These are phyloP conservation scores for Ephemerocybe angulata DNA, from an alignment of 768 basidiomycete genomes.

Conservation along the genomic window DNA sequence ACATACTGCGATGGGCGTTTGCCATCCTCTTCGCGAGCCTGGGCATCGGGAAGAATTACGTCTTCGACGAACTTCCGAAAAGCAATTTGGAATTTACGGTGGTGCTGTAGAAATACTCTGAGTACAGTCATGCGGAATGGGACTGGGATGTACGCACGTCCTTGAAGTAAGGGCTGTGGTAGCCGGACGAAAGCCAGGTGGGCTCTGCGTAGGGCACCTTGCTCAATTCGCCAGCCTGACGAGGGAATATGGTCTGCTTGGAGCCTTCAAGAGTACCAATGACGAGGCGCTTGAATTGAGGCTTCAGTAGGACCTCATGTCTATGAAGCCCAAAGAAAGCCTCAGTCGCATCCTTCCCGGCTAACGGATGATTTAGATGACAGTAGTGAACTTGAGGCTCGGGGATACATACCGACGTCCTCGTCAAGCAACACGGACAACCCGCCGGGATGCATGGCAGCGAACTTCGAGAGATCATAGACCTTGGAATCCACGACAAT, in stretches of 20 bases:
- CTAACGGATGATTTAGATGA: conserved; percentile 35
- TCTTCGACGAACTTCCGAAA: conserved; percentile 75
- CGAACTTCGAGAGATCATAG: conserved; percentile 80
- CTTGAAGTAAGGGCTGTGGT: conserved; percentile 74
- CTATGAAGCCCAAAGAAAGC: conserved; percentile 90
- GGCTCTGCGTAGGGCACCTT: conserved; percentile 90
- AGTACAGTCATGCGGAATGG: neutral
- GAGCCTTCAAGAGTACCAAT: conserved; percentile 72
- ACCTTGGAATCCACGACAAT: conserved; percentile 83
- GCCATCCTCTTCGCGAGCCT: conserved; percentile 80
- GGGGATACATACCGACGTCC: conserved; percentile 62
- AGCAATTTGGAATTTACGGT: conserved; percentile 57
- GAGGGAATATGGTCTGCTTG: conserved; percentile 58
- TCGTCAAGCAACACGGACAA: conserved; percentile 67
- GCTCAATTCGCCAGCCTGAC: conserved; percentile 61
- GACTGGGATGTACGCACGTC: conserved; percentile 39
- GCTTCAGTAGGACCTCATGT: conserved; percentile 77
- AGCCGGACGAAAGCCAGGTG: conserved; percentile 67
- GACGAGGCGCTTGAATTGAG: conserved; percentile 72
- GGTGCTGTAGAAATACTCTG: conserved; percentile 37
- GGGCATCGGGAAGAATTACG: conserved; percentile 55
- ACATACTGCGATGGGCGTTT: conserved; percentile 78
- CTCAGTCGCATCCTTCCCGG: conserved; percentile 86
- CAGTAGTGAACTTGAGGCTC: neutral
- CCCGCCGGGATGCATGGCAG: conserved; percentile 84